These are phyloP conservation scores for Plasmodium sp. DNA, from an alignment of 169 alveolate genomes.

Conservation along the genomic window DNA sequence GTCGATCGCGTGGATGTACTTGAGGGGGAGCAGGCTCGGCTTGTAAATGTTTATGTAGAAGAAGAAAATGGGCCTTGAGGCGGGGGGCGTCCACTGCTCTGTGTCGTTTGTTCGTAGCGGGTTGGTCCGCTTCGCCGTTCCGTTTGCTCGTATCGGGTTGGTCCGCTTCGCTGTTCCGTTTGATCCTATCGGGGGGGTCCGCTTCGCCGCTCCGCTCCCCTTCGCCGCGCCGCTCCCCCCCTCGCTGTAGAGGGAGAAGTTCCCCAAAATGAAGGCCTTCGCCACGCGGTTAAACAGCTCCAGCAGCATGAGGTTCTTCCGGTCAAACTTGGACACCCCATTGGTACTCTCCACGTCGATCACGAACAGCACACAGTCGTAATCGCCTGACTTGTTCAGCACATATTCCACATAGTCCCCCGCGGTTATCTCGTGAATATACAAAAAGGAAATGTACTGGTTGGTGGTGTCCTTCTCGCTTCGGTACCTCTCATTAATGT, in stretches of 20 bases:
- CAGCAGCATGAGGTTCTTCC: slow-evolving; percentile 10
- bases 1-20: slow-evolving; percentile 12
- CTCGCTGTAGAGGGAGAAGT: slow-evolving; percentile 22
- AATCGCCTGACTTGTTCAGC: slow-evolving; percentile 17
- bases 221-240: not conserved
- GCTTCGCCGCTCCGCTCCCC: too few relatives aligned
- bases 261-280: not conserved
- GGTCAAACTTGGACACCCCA: slow-evolving; percentile 29
- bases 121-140: too few relatives aligned
- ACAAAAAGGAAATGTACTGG: not conserved
- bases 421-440: slow-evolving; percentile 40
- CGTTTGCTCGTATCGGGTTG: too few relatives aligned
- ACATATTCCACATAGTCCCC: slow-evolving; percentile 53
- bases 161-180: too few relatives aligned
- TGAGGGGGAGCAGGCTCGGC: slow-evolving; percentile 5
- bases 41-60: slow-evolving; percentile 41
- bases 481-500: slow-evolving; percentile 14
- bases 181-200: too few relatives aligned
- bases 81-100: not conserved
- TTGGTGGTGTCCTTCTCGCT: not conserved
- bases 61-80: slow-evolving; percentile 32
- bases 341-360: slow-evolving; percentile 37
- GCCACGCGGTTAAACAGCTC: slow-evolving; percentile 50
- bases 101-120: too few relatives aligned
- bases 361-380: slow-evolving; percentile 49